Evolutionary conservation across 2,329 filamentous ascomycete genomes (phyloP).

Genomic region (Monosporascus sp.): DNA sequence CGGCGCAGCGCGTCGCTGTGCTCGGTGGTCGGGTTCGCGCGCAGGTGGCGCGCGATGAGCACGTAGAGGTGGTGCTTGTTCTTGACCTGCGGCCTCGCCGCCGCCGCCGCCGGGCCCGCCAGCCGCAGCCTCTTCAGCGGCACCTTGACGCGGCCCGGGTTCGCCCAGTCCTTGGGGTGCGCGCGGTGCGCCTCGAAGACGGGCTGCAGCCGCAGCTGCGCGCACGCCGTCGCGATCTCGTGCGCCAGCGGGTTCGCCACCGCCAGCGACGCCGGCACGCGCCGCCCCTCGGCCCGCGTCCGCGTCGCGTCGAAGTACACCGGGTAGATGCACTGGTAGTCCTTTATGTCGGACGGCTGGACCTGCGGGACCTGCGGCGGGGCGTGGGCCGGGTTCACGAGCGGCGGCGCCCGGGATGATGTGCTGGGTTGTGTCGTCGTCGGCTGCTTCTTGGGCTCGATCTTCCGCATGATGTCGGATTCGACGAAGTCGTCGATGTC

Average conservation of each 20-base stretch:
- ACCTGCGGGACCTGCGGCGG: slow-evolving; percentile 30
- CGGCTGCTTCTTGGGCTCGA: slow-evolving; percentile 27
- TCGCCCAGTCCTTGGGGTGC: slow-evolving; percentile 96
- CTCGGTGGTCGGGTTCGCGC: slow-evolving; percentile 70
- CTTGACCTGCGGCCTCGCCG: slow-evolving; percentile 44
- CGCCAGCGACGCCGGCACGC: slow-evolving; percentile 66
- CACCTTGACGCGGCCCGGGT: slow-evolving; percentile 85
- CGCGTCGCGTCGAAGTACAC: slow-evolving; percentile 85
- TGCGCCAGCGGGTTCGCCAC: slow-evolving; percentile 81
- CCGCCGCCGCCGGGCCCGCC: slow-evolving; percentile 9
- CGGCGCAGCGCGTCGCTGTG: slow-evolving; percentile 59
- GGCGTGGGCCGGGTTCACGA: slow-evolving; percentile 32
- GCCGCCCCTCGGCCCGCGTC: slow-evolving; percentile 71
- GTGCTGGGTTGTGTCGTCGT: slow-evolving; percentile 13
- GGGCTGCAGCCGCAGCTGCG: slow-evolving; percentile 61
- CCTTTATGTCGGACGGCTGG: slow-evolving; percentile 57
- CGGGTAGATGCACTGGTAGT: slow-evolving; percentile 88
- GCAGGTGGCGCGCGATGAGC: slow-evolving; percentile 71
- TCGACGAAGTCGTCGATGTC: slow-evolving; percentile 65
- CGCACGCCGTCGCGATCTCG: slow-evolving; percentile 83
- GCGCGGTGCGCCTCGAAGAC: slow-evolving; percentile 87
- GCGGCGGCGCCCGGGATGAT: slow-evolving; percentile 15
- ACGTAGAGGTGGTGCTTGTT: slow-evolving; percentile 84
- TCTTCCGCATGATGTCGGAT: slow-evolving; percentile 48
- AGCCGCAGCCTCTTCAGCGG: slow-evolving; percentile 50